These are phyloP conservation scores for Cordyceps cateniannulata DNA, from an alignment of 2,329 filamentous ascomycete species.

Conservation along the genomic window DNA sequence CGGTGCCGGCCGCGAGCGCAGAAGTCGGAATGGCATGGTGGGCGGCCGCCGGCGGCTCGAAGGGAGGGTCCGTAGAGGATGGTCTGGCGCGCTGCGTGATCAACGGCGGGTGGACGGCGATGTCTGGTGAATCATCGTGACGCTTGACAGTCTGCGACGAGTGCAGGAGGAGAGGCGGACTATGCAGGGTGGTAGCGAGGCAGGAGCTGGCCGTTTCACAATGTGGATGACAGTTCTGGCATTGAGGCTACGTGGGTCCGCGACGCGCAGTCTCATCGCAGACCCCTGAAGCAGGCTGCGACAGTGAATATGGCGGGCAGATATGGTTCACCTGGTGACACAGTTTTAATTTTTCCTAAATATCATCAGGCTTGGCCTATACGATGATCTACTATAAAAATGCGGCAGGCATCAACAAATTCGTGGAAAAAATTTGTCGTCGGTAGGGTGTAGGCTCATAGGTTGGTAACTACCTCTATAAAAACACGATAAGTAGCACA, in stretches of 20 bases:
- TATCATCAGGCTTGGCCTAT: too few relatives aligned
- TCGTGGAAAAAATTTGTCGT: too few relatives aligned
- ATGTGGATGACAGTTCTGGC: not conserved
- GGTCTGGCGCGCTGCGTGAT: not conserved
- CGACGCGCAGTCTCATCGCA: not conserved
- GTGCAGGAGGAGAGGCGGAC: not conserved
- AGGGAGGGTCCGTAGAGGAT: not conserved
- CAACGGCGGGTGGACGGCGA: not conserved
- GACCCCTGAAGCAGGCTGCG: not conserved
- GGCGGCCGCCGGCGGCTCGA: slow-evolving; percentile 6
- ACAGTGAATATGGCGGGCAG: not conserved
- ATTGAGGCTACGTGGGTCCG: slow-evolving; percentile 6
- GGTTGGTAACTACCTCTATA: not conserved
- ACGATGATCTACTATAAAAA: too few relatives aligned
- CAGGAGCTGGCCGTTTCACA: slow-evolving; percentile 2
- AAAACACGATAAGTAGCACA: not conserved
- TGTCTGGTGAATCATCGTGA: not conserved
- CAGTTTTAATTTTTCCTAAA: not conserved
- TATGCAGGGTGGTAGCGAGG: not conserved
- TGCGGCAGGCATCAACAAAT: too few relatives aligned
- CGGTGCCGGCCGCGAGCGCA: slow-evolving; percentile 67
- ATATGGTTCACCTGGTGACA: not conserved
- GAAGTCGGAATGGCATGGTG: slow-evolving; percentile 55
- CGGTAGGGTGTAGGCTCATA: too few relatives aligned
- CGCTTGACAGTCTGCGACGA: not conserved